A percentile compares a stretch with the other conserved stretches of the same genome.
phyloP scores from a whole-genome alignment of 805 yeast species.

The Saturnispora ahearnii region DNA sequence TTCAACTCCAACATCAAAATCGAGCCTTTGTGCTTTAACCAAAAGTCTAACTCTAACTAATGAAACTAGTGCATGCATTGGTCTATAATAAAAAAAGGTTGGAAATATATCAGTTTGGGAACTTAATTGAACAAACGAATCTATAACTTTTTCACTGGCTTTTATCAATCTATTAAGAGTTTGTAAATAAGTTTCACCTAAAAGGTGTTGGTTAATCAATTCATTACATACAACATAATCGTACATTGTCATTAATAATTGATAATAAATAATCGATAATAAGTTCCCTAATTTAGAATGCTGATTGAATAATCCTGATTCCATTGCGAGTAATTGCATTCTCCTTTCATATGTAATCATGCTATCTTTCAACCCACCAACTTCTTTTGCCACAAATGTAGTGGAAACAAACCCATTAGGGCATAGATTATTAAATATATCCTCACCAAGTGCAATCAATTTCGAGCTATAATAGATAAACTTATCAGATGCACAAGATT shows the following conservation, averaged over 20 bases:
- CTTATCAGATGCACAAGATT: conserved; percentile 31
- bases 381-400: conserved; percentile 2
- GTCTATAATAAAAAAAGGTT: conserved; percentile 44
- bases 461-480: conserved; percentile 38
- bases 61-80: conserved; percentile 43
- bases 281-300: conserved; percentile 31
- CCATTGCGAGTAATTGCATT: conserved; percentile 32
- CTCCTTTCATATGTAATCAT: conserved; percentile 34
- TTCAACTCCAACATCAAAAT: conserved; percentile 27
- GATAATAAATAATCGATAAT: conserved; percentile 40
- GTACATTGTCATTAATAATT: conserved; percentile 41
- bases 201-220: conserved; percentile 23
- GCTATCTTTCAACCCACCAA: conserved; percentile 20
- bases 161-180: conserved; percentile 35
- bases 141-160: conserved; percentile 38
- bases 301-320: conserved; percentile 30
- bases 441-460: conserved; percentile 42
- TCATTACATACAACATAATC: conserved; percentile 42
- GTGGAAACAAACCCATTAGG: conserved; percentile 20
- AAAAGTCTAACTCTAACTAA: conserved; percentile 38
- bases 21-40: conserved; percentile 34
- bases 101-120: conserved; percentile 35
- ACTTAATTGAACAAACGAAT: conserved; percentile 35
- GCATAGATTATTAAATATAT: conserved; percentile 34
- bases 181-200: conserved; percentile 29